phyloP scores from a whole-genome alignment of 1,284 basidiomycete species.

The Ceraceosorus guamensis region DNA sequence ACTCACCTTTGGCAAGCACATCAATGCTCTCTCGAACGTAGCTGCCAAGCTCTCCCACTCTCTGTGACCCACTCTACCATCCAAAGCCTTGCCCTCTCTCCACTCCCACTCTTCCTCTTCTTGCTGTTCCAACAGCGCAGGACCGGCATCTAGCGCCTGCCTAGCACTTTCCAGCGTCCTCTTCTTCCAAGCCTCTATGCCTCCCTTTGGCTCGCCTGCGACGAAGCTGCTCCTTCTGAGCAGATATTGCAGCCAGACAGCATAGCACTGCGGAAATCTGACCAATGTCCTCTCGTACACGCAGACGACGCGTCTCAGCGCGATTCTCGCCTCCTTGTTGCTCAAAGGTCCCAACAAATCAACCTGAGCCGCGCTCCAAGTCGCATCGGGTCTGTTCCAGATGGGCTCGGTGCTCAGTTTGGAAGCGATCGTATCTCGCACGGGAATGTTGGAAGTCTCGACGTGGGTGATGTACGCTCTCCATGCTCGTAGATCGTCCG shows the following conservation, averaged over 20 bases:
- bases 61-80: conserved; percentile 79
- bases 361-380: conserved; percentile 49
- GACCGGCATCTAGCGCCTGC: conserved; percentile 57
- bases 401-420: conserved; percentile 21
- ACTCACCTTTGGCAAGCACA: conserved; percentile 81
- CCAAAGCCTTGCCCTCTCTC: conserved; percentile 51
- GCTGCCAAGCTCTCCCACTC: conserved; percentile 89
- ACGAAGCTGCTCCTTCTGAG: conserved; percentile 76
- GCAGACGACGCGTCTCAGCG: conserved; percentile 74
- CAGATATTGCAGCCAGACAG: conserved; percentile 90
- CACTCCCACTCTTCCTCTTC: conserved; percentile 61
- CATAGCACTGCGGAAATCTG: conserved; percentile 82
- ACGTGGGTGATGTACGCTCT: conserved; percentile 74
- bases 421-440: conserved; percentile 54
- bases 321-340: conserved; percentile 63
- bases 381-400: conserved; percentile 44
- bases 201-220: conserved; percentile 61
- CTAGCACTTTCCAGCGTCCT: conserved; percentile 50
- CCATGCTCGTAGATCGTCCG: conserved; percentile 84
- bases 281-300: conserved; percentile 85
- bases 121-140: conserved; percentile 56
- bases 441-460: conserved; percentile 57
- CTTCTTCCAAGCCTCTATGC: conserved; percentile 43
- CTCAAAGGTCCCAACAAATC: conserved; percentile 57
- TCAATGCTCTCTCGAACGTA: conserved; percentile 81